Base-by-base conservation (phyloP, 345 rosid species). In the Noccaea bulbosa region DNA sequence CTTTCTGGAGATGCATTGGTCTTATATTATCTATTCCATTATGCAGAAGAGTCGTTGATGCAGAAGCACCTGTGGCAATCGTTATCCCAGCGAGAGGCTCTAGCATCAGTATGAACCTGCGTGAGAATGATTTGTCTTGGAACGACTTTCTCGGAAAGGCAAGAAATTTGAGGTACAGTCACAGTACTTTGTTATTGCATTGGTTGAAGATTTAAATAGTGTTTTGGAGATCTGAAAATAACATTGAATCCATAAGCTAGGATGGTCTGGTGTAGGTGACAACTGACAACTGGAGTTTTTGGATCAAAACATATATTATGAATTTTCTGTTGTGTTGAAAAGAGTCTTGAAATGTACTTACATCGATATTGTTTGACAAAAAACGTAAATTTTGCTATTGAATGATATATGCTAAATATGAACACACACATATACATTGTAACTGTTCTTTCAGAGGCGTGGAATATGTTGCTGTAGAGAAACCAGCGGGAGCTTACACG, bases 1-100 rank as follows among this genome's bases (percentile, higher is more conserved):
- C 1, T 3, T 8, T 57, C 39, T 60, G 4, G 61, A 41, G 5
- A 27, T 1, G 30, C 32, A 59, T 49, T 63, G 77, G 82, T 85
- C 75, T 83, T 72, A 55, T 1, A 32, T 59, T 62, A 66, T 67
- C 65, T 62, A 11, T 76, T 83, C 45, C 34, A 53, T 81, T 78
- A 69, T 86, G 81, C 95, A 93, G 98, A 83, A 79, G 98, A 86
- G 85, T 93, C 63, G 78, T 86, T 69, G 90, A 87, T 69, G 96
- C 97, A 62, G 82, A 83, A 79, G 91, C 97, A 72, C 99, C 99
- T 34, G 74, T 65, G 83, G 91, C 96, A 38, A 76, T 94, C 60
- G 91, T 94, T 65, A 54, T 89, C 61, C 88, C 99, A 22, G 70
- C 88, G 35, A 83, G 72, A 75, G 93, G 81, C 68, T 77, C 82